These are phyloP conservation scores for Wallacemonas sp. DNA, from an alignment of 208 protist species.

Conservation along the genomic window DNA sequence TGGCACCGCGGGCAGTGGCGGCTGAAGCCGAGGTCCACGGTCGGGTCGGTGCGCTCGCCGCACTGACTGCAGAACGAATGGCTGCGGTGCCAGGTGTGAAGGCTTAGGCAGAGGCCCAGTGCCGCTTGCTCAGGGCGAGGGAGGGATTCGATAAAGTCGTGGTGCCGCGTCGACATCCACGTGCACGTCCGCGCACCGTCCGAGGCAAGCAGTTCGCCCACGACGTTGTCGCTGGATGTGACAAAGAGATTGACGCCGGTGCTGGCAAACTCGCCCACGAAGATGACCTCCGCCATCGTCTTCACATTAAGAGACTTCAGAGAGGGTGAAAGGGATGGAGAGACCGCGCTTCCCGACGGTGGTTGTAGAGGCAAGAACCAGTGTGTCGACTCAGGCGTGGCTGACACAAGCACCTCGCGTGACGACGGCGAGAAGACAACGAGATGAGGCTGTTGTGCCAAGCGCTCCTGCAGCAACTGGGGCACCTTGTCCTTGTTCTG, in stretches of 20 bases:
- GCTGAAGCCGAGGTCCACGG: conserved; percentile 24
- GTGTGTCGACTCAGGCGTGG: neutral
- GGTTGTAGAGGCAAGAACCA: neutral
- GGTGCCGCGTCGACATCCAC: neutral
- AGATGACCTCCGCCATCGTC: neutral
- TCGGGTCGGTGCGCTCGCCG: conserved; percentile 9
- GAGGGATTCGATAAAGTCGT: neutral
- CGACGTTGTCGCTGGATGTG: neutral
- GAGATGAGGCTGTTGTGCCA: neutral
- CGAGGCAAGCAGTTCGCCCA: neutral
- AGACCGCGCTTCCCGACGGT: neutral
- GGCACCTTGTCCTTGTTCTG: neutral
- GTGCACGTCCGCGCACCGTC: neutral
- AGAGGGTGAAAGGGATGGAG: neutral
- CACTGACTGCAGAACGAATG: conserved; percentile 33
- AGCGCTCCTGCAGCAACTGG: neutral
- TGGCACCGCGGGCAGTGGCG: conserved; percentile 27
- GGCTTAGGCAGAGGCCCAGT: conserved; percentile 31
- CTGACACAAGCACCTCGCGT: neutral
- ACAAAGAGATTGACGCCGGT: conserved; percentile 1
- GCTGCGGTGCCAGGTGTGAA: conserved; percentile 19
- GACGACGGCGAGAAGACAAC: neutral
- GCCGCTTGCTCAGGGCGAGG: conserved; percentile 15
- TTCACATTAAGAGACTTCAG: neutral
- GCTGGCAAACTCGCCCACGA: neutral